Base-by-base conservation (phyloP, 2,329 filamentous ascomycete genomes). In the Diaporthe helianthi region DNA sequence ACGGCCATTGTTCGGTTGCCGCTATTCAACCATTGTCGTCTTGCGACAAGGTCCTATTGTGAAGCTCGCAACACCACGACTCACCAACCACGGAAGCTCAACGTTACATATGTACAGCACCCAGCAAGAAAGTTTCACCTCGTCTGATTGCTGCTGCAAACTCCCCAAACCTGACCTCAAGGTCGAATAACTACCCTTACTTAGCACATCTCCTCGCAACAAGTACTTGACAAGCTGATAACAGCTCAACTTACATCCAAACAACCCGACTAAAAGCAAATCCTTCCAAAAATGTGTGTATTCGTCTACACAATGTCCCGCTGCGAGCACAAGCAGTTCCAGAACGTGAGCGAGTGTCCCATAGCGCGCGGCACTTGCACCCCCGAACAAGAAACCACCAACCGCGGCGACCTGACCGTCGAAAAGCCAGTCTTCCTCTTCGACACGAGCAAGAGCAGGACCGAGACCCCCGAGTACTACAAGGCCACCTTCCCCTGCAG, bases 281-380 rank as follows among this genome's bases (percentile, higher is more conserved):
- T 33, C 8, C 17, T 9, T 24, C 47, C 36, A 38, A 66, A 15
- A 44, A 81, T 81, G 79, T 81, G 79, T 66, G 73, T 73, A 71
- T 73, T 78, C 60, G 70, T 79, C 55, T 77, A 74, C 66, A 77
- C 73, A 24, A 69, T 74, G 44, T 68, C 70, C 52, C 71, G 73
- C 4, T 81, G 79, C 75, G 63, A 64, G 29, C 79, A 80, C 71
- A 74, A 69, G 58, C 65, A 74, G 58, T 80, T 78, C 72, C 78
- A 80, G 55, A 80, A 79, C 74, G 80, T 77, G 8, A 77, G 72
- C 67, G 70, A 69, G 26, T 81, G 79, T 67, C 71, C 74, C 52
- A 33, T 73, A 1, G 78, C 74, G 1, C 72, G 73, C 3, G 72
- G 77, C 29, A 68, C 55, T 2, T 73, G 77, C 29, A 68, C 55